These are phyloP conservation scores for Ceratocystis cubensis DNA, from an alignment of 2,329 filamentous ascomycete species.

Conservation along the genomic window DNA sequence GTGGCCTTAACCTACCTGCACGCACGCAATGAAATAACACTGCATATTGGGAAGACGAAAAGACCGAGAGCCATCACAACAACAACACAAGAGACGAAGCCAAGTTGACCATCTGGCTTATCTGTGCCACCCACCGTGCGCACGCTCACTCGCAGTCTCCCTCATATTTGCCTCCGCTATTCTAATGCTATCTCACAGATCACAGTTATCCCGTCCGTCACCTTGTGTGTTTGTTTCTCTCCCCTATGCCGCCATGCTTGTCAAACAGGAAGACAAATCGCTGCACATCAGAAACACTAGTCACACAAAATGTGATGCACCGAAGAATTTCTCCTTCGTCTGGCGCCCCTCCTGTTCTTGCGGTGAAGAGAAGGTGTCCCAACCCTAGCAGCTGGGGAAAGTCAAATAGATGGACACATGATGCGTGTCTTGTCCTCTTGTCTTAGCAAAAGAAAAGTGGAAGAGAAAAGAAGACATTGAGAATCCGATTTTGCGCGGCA, in stretches of 20 bases:
- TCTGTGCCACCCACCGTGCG: no score
- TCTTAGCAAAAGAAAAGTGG: background rate
- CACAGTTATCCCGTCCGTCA: background rate
- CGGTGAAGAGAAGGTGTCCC: background rate
- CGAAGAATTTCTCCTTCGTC: background rate
- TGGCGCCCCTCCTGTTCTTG: conserved; percentile 1
- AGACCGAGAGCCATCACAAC: background rate
- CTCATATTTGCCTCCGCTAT: no score
- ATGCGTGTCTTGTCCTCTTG: background rate
- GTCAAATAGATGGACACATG: no score
- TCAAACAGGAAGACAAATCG: background rate
- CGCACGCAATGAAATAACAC: background rate
- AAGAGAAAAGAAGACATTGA: background rate
- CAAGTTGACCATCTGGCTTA: background rate
- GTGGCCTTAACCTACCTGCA: background rate
- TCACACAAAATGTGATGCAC: conserved; percentile 9
- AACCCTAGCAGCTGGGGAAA: background rate
- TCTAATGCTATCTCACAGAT: no score
- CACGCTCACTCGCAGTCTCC: no score
- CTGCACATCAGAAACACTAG: conserved; percentile 1
- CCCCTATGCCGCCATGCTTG: background rate
- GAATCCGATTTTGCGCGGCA: background rate
- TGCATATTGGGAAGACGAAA: background rate
- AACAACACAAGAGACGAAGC: background rate
- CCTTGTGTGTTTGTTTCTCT: background rate